Evolutionary conservation across 2,329 filamentous ascomycete genomes (phyloP).

Genomic region (Apiospora arundinis): DNA sequence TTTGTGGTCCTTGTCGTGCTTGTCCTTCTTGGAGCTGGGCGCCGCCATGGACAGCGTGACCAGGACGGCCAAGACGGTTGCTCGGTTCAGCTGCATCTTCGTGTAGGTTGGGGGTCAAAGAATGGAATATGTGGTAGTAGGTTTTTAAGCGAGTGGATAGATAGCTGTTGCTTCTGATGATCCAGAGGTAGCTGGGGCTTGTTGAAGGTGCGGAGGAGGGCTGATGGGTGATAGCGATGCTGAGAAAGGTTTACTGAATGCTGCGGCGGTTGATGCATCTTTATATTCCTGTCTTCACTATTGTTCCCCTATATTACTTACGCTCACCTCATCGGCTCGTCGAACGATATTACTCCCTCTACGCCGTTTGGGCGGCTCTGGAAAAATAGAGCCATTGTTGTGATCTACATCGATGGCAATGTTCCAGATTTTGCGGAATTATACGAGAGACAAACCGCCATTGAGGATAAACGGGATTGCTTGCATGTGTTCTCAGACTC

Average conservation of each 20-base stretch:
- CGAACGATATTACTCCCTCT: not conserved
- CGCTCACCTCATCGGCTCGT: not conserved
- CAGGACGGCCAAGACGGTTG: constrained; percentile 11
- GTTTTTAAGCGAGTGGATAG: not conserved
- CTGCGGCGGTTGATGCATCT: not conserved
- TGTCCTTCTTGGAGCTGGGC: not conserved
- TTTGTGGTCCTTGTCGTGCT: not conserved
- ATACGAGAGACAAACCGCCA: constrained; percentile 3
- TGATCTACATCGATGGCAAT: not conserved
- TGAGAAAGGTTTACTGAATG: not conserved
- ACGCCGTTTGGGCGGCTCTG: not conserved
- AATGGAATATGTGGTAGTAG: not conserved
- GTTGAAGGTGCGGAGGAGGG: not conserved
- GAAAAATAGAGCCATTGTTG: not conserved
- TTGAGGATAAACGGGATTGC: not conserved
- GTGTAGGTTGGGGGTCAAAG: not conserved
- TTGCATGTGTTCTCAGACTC: not conserved
- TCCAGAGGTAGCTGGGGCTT: constrained; percentile 3
- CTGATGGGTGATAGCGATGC: not conserved
- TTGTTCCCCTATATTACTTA: not conserved
- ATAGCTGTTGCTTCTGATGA: not conserved
- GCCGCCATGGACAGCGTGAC: constrained; percentile 10
- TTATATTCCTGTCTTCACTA: not conserved
- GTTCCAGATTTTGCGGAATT: not conserved
- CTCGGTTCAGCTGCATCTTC: constrained; percentile 9